A percentile compares a stretch with the other conserved stretches of the same genome.
Evolutionary conservation across 2,329 filamentous ascomycete species (phyloP).

Genomic region (Magnaporthales sp.): DNA sequence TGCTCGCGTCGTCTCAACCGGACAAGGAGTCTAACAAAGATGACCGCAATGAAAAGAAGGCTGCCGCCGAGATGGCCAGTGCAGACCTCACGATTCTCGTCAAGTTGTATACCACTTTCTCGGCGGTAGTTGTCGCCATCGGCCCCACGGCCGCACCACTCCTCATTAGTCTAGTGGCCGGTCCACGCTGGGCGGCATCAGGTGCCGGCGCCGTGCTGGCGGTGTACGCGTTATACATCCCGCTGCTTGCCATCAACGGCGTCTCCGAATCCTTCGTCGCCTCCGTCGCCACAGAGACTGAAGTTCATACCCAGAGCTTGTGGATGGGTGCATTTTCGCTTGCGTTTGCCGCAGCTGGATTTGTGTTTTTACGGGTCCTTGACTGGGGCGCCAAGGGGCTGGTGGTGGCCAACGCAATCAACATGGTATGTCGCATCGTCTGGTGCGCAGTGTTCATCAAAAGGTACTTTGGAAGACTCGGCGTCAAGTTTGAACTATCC

Average conservation of each 20-base stretch:
- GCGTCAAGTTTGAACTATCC: conserved; percentile 28
- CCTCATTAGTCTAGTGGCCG: conserved; percentile 67
- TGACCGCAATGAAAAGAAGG: conserved; percentile 29
- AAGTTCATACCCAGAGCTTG: conserved; percentile 68
- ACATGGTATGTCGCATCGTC: conserved; percentile 75
- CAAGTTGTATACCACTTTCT: conserved; percentile 65
- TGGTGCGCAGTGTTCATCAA: conserved; percentile 73
- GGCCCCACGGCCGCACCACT: conserved; percentile 70
- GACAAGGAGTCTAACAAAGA: conserved; percentile 8
- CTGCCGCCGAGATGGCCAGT: conserved; percentile 41
- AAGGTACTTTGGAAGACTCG: conserved; percentile 46
- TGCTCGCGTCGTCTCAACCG: conserved; percentile 41
- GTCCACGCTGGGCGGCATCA: conserved; percentile 63
- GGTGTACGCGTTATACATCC: conserved; percentile 86
- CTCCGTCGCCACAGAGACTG: conserved; percentile 65
- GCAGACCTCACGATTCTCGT: conserved; percentile 56
- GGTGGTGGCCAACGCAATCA: conserved; percentile 79
- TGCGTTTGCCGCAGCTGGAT: conserved; percentile 67
- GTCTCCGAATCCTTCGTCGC: conserved; percentile 89
- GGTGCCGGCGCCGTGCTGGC: conserved; percentile 68
- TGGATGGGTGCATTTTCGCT: conserved; percentile 81
- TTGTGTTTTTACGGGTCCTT: conserved; percentile 61
- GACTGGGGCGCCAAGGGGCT: conserved; percentile 69
- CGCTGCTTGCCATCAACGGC: conserved; percentile 84
- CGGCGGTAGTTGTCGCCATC: conserved; percentile 57